Base-by-base conservation (phyloP, 2,329 filamentous ascomycete species). In the Bimuria novae-zelandiae region DNA sequence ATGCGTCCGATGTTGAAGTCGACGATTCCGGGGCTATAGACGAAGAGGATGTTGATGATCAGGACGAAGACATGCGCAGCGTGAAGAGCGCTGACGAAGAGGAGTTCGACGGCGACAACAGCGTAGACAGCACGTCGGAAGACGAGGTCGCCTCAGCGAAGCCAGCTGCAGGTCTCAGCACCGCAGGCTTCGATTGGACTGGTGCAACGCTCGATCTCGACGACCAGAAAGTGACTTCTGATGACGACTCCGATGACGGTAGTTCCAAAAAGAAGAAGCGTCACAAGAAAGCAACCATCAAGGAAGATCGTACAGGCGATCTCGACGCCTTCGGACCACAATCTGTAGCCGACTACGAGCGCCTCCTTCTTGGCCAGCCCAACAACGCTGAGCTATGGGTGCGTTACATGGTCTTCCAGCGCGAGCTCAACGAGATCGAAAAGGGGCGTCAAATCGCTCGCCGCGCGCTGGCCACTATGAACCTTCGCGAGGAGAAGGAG, bases 321-420 rank as follows among this genome's bases (percentile, higher is more conserved):
- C 84, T 99, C 10, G 92, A 97, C 71, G 86, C 84, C 41, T 85
- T 92, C 63, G 93, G 93, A 0, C 94, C 94, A 2, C 92, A 95
- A 71, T 93, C 90, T 1, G 84, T 90, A 14, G 90, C 89, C 57
- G 95, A 99, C 75, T 99, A 92, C 73, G 95, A 99, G 77, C 88
- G 94, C 62, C 86, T 97, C 21, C 84, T 99, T 36, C 84, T 99
- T 19, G 90, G 92, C 51, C 89, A 96, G 71, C 92, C 94, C 2
- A 92, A 97, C 76, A 93, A 90, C n/a, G 95, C 93, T 0, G 81
- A 88, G 56, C 83, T 97, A 23, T 99, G 94, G 94, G 90, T 97
- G 49, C 85, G 90, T 61, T 99, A 99, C 77, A 97, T 99, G 91
- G 92, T 92, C n/a, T 96, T 96, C 82, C 91, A 97, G 76, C 87